These are phyloP conservation scores for Laburnicola sp. DNA, from an alignment of 2,329 filamentous ascomycete species.

Conservation along the genomic window DNA sequence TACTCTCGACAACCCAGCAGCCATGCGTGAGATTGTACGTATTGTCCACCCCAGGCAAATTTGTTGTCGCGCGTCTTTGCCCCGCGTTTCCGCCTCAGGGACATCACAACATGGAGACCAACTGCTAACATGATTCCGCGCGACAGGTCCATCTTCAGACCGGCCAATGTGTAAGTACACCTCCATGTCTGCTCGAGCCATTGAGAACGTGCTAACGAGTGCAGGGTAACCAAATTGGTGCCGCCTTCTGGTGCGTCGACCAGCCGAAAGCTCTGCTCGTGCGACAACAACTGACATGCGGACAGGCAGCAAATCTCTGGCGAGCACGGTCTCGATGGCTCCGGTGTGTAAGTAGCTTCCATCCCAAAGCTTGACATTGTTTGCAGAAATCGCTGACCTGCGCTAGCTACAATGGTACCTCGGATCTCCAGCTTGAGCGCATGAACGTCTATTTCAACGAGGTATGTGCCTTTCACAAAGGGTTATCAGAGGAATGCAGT, in stretches of 20 bases:
- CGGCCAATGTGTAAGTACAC: constrained; percentile 89
- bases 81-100: constrained; percentile 47
- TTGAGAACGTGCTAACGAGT: constrained; percentile 34
- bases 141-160: constrained; percentile 97
- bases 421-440: constrained; percentile 98
- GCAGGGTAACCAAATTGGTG: constrained; percentile 99
- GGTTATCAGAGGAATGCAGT: constrained; percentile 6
- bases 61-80: constrained; percentile 51
- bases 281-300: constrained; percentile 19
- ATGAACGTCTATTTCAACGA: constrained; percentile 99
- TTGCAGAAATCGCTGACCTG: constrained; percentile 25
- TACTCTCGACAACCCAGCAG: constrained; percentile 42
- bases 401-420: constrained; percentile 89
- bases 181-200: background rate
- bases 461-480: constrained; percentile 52
- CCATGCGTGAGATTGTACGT: constrained; percentile 73
- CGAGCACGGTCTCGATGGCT: constrained; percentile 93
- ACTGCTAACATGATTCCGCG: constrained; percentile 59
- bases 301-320: constrained; percentile 60
- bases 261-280: constrained; percentile 9
- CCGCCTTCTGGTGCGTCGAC: constrained; percentile 87
- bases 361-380: background rate
- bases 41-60: constrained; percentile 29
- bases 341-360: constrained; percentile 79
- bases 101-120: constrained; percentile 47